Evolutionary conservation across 257 asterid species (phyloP).

Genomic region (Forsythia suspensa): DNA sequence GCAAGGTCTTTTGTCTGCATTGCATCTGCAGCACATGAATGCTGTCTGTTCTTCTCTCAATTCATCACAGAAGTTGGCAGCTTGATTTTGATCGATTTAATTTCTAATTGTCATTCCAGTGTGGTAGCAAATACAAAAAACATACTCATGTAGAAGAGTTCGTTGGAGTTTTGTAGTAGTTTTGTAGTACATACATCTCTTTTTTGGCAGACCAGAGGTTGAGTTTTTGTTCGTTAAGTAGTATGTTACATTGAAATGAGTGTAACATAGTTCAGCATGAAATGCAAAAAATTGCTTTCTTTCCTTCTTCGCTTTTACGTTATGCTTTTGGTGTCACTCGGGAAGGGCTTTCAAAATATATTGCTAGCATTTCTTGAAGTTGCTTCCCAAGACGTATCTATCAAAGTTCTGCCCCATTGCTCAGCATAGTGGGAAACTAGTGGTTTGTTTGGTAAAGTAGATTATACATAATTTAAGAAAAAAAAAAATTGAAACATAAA

Average conservation of each 20-base stretch:
- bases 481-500: too few relatives aligned
- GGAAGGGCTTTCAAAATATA: not conserved
- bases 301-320: too few relatives aligned
- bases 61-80: constrained; percentile 64
- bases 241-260: constrained; percentile 24
- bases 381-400: too few relatives aligned
- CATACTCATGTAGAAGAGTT: not conserved
- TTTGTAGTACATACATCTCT: constrained; percentile 33
- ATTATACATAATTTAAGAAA: too few relatives aligned
- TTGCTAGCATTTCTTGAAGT: too few relatives aligned
- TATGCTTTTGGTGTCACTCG: not conserved
- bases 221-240: not conserved
- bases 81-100: constrained; percentile 30
- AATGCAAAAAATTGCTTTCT: too few relatives aligned
- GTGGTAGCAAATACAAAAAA: constrained; percentile 18
- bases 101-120: constrained; percentile 7
- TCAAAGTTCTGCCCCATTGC: too few relatives aligned
- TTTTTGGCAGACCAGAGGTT: constrained; percentile 25
- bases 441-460: too few relatives aligned
- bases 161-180: too few relatives aligned
- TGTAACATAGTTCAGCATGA: constrained; percentile 22
- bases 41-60: constrained; percentile 37
- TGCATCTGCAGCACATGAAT: constrained; percentile 74
- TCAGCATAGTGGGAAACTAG: too few relatives aligned
- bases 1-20: constrained; percentile 85